A percentile compares a stretch with the other conserved stretches of the same genome.
Conservation (phyloP, 2,329 filamentous ascomycete species). For the Sordariomycetes sp. region DNA sequence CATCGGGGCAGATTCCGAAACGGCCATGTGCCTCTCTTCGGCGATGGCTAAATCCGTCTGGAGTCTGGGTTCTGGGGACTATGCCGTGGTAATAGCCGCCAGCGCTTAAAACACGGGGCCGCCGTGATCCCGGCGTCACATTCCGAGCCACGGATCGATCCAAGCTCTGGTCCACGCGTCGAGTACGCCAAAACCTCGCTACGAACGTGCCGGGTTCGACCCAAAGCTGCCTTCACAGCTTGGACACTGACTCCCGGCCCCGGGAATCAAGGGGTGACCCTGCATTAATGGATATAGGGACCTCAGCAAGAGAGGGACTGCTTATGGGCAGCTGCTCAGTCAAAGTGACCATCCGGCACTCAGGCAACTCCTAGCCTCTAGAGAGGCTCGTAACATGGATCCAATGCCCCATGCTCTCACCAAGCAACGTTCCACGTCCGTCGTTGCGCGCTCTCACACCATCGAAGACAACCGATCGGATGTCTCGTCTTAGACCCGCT, state of each 20-base stretch:
- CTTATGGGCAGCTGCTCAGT: too few relatives aligned
- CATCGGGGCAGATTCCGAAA: background rate
- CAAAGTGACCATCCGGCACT: background rate
- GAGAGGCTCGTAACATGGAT: too few relatives aligned
- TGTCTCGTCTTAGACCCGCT: background rate
- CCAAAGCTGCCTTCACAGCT: too few relatives aligned
- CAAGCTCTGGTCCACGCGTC: background rate
- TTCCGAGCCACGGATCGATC: background rate
- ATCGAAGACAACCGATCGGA: background rate
- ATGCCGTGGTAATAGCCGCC: background rate
- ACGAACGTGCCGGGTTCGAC: background rate
- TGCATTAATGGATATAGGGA: too few relatives aligned
- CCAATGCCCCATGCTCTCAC: background rate
- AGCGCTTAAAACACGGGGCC: background rate
- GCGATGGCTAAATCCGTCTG: constrained; percentile 4
- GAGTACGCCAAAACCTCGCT: background rate
- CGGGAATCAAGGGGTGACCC: background rate
- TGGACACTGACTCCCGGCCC: background rate
- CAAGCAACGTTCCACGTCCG: too few relatives aligned
- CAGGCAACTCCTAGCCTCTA: too few relatives aligned
- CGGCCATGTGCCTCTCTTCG: background rate
- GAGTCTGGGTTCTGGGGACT: background rate
- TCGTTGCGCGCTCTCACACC: background rate
- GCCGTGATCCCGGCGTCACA: background rate
- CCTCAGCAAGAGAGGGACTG: too few relatives aligned